phyloP scores from a whole-genome alignment of 805 yeast species.

The Cyberlindnera xylosilytica region DNA sequence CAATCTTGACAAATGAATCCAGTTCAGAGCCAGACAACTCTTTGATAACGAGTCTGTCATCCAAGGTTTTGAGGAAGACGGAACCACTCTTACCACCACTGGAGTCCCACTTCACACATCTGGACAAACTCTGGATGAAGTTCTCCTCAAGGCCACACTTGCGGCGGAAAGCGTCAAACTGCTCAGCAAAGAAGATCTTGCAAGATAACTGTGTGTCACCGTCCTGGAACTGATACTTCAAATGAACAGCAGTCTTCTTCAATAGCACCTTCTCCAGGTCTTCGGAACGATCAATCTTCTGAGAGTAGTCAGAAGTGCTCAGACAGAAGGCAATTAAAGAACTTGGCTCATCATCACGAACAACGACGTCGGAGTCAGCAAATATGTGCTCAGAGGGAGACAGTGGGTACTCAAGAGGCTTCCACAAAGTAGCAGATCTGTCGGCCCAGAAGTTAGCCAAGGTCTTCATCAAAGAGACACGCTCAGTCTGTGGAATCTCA shows the following conservation, averaged over 20 bases:
- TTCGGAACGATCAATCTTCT: slow-evolving; percentile 42
- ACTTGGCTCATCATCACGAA: slow-evolving; percentile 95
- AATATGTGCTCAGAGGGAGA: slow-evolving; percentile 81
- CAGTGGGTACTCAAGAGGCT: slow-evolving; percentile 82
- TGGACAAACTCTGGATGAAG: slow-evolving; percentile 83
- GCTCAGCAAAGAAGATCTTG: slow-evolving; percentile 92
- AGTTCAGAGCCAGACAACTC: slow-evolving; percentile 84
- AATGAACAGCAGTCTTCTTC: slow-evolving; percentile 82
- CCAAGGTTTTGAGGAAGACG: slow-evolving; percentile 86
- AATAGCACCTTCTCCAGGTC: slow-evolving; percentile 66
- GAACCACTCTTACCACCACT: slow-evolving; percentile 97
- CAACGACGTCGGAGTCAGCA: slow-evolving; percentile 89
- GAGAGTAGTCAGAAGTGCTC: slow-evolving; percentile 77
- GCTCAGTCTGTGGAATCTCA: slow-evolving; percentile 51
- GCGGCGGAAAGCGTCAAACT: slow-evolving; percentile 88
- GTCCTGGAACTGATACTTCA: slow-evolving; percentile 89
- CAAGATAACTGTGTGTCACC: slow-evolving; percentile 82
- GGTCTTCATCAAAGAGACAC: slow-evolving; percentile 74
- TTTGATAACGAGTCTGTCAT: slow-evolving; percentile 84
- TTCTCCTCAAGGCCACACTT: slow-evolving; percentile 74
- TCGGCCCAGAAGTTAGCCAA: slow-evolving; percentile 96
- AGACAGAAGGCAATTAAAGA: slow-evolving; percentile 91
- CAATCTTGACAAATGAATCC: slow-evolving; percentile 91
- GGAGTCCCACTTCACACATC: slow-evolving; percentile 95
- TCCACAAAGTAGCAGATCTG: slow-evolving; percentile 93